A percentile compares a stretch with the other conserved stretches of the same genome.
These are phyloP conservation scores for Trematosphaeria pertusa DNA, from an alignment of 2,329 filamentous ascomycete species.

Conservation along the genomic window DNA sequence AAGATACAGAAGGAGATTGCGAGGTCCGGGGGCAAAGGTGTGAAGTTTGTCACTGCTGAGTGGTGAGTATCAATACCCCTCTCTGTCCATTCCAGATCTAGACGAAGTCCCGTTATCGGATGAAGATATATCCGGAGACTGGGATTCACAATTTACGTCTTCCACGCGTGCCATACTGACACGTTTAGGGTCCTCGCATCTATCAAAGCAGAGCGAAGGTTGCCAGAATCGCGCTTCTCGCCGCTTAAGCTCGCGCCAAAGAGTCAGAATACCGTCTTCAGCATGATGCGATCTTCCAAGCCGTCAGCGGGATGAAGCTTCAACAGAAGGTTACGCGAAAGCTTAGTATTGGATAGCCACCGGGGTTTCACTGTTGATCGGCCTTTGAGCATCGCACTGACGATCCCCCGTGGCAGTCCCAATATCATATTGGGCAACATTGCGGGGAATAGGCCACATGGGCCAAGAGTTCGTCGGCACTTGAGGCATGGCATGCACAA, in stretches of 20 bases:
- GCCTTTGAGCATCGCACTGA: no score
- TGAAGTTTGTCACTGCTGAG: conserved; percentile 82
- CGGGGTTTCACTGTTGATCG: not conserved
- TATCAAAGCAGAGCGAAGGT: conserved; percentile 74
- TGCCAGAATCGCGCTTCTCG: conserved; percentile 77
- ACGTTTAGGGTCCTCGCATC: conserved; percentile 77
- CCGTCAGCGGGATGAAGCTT: conserved; percentile 3
- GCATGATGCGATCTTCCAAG: conserved; percentile 15
- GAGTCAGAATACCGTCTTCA: conserved; percentile 33
- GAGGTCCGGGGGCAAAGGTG: conserved; percentile 68
- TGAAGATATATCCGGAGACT: conserved; percentile 5
- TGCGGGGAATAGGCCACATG: no score
- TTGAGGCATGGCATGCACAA: no score
- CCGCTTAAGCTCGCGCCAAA: conserved; percentile 36
- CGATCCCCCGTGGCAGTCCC: no score
- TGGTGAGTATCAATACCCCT: conserved; percentile 67
- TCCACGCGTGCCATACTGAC: conserved; percentile 20
- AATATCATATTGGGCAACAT: no score
- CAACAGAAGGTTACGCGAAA: no score
- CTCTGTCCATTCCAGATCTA: conserved; percentile 15
- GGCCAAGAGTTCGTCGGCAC: no score
- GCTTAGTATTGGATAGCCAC: no score
- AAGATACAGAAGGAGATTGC: conserved; percentile 85
- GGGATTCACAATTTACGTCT: no score
- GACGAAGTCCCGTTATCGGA: not conserved